phyloP scores from a whole-genome alignment of 2,329 filamentous ascomycete genomes.

The Colletotrichum sp. region DNA sequence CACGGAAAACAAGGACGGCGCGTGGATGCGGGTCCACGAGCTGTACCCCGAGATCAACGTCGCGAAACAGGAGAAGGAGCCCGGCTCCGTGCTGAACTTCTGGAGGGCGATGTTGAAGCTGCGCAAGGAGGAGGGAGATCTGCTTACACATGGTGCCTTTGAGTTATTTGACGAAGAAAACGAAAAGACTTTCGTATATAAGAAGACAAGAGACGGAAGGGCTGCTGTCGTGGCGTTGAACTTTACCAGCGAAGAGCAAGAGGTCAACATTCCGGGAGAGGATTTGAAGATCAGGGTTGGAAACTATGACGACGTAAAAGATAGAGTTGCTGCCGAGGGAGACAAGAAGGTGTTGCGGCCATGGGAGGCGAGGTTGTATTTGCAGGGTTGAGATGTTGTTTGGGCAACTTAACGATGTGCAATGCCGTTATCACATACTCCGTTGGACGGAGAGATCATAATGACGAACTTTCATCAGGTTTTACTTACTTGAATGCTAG shows the following conservation, averaged over 20 bases:
- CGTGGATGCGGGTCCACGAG: slow-evolving; percentile 69
- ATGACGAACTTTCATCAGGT: too few species aligned
- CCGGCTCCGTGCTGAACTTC: slow-evolving; percentile 60
- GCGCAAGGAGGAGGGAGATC: slow-evolving; percentile 59
- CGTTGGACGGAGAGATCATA: too few species aligned
- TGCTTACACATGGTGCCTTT: slow-evolving; percentile 68
- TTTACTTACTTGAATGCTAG: too few species aligned
- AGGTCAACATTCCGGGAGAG: slow-evolving; percentile 23
- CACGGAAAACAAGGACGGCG: slow-evolving; percentile 41
- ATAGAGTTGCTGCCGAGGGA: neutral
- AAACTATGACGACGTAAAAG: slow-evolving; percentile 32
- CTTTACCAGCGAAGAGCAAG: slow-evolving; percentile 39
- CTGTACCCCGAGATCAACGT: slow-evolving; percentile 62
- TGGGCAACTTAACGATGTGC: too few species aligned
- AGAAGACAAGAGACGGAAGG: slow-evolving; percentile 36
- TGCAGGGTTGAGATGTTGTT: slow-evolving; percentile 16
- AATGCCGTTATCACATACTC: too few species aligned
- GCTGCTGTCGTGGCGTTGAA: slow-evolving; percentile 39
- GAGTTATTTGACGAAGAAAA: slow-evolving; percentile 53
- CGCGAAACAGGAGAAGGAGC: slow-evolving; percentile 46
- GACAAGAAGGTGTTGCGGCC: slow-evolving; percentile 28
- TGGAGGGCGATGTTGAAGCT: slow-evolving; percentile 62
- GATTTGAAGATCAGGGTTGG: slow-evolving; percentile 27
- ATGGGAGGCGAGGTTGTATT: slow-evolving; percentile 40
- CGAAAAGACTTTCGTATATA: slow-evolving; percentile 48